Evolutionary conservation across 225 moss, liverwort and hornwort species (phyloP), one percentile per base, ranked within the genome.

Genomic region (Ulota crispa): DNA sequence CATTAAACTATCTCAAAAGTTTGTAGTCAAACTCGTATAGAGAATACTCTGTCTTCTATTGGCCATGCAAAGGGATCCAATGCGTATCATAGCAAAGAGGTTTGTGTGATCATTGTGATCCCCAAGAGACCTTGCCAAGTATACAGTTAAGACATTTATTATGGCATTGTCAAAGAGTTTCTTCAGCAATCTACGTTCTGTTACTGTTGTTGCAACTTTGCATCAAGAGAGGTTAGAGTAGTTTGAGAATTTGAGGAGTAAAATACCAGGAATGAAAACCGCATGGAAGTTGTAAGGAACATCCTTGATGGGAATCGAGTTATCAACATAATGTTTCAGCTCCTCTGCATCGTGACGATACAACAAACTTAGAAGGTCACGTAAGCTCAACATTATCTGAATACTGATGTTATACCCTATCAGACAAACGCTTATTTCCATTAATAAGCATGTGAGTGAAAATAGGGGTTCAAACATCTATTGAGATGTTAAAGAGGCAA

Each of bases 221-320:
- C 27, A 70, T 61, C 60, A 8, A 43, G 32, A 79, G 32, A 64
- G 64, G 20, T 54, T 55, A 65, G 65, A n/a, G 42, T 16, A 73
- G 66, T 6, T n/a, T 43, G 34, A 47, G 26, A 6, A 19, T 7
- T 13, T n/a, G 9, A 65, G 32, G 4, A n/a, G 19, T 15, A 7
- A 27, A 31, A 15, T 85, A 93, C 96, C 96, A 75, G 96, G 96
- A 54, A 96, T 21, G 56, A 11, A 96, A 20, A 96, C 66, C 0
- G 86, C 96, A 65, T 96, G 91, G 3, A 93, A 94, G 3, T 78
- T 83, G 42, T 80, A 60, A 26, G 83, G 72, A 21, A 88, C 68
- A n/a, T 92, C 94, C 75, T 92, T 93, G 1, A 93, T 68, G 27
- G 96, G 71, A 30, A 87, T 86, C 7, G 91, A 89, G 26, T 93